Percentiles rank a stretch among this genome's conserved stretches.
phyloP scores from a whole-genome alignment of 2,329 filamentous ascomycete genomes.

The Colletotrichum eremochloae region DNA sequence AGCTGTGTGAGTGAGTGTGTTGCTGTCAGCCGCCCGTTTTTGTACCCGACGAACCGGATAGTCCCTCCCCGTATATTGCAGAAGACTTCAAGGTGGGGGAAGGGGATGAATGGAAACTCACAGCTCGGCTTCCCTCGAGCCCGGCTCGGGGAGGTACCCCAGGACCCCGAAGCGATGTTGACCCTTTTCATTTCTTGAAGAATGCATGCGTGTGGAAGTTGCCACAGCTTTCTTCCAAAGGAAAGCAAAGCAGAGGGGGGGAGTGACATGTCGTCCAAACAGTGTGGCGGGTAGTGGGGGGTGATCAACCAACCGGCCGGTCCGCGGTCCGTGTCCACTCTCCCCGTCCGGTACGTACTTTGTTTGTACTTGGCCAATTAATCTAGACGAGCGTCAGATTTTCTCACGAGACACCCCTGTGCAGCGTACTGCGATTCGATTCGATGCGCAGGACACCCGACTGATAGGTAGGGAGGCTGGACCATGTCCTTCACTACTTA shows the following conservation, averaged over 20 bases:
- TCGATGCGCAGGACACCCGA: neutral
- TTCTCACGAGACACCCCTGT: neutral
- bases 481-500: neutral
- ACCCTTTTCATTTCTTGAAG: constrained; percentile 35
- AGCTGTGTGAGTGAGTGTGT: constrained; percentile 7
- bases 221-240: neutral
- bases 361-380: neutral
- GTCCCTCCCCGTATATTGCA: too few relatives aligned
- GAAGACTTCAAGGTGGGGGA: too few relatives aligned
- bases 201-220: constrained; percentile 32
- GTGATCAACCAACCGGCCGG: constrained; percentile 6
- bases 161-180: constrained; percentile 35
- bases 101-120: neutral
- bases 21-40: neutral
- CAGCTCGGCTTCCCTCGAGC: constrained; percentile 37
- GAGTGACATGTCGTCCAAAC: constrained; percentile 27
- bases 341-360: neutral
- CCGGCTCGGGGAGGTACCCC: constrained; percentile 35
- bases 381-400: neutral
- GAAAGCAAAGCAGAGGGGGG: neutral
- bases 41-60: too few relatives aligned
- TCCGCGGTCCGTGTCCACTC: constrained; percentile 2
- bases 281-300: neutral
- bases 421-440: neutral
- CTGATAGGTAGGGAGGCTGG: neutral